These are phyloP conservation scores for Hirsutella rhossiliensis DNA, from an alignment of 2,329 filamentous ascomycete genomes.

Conservation along the genomic window DNA sequence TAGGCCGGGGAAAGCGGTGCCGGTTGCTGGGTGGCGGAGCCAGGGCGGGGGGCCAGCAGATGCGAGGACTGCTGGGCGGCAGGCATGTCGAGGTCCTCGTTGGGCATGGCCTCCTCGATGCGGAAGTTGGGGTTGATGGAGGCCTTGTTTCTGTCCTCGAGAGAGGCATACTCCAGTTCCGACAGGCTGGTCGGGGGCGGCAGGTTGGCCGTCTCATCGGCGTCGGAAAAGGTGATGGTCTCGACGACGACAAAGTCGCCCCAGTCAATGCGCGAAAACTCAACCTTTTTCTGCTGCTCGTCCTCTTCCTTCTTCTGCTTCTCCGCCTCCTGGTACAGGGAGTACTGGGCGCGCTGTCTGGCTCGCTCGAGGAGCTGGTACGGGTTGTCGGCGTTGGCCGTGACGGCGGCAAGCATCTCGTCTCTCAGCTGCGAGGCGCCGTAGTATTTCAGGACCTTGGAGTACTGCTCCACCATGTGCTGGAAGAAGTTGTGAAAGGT, in stretches of 20 bases:
- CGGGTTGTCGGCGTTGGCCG: conserved; percentile 65
- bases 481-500: conserved; percentile 95
- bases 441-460: conserved; percentile 60
- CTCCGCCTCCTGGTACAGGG: conserved; percentile 72
- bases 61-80: conserved; percentile 26
- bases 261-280: conserved; percentile 88
- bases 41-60: conserved; percentile 7
- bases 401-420: conserved; percentile 59
- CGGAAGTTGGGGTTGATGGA: conserved; percentile 72
- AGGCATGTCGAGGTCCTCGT: conserved; percentile 40
- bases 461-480: conserved; percentile 85
- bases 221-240: conserved; percentile 83
- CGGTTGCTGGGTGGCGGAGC: not conserved
- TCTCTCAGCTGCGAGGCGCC: conserved; percentile 57
- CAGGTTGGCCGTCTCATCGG: conserved; percentile 74
- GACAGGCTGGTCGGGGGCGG: conserved; percentile 81
- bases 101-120: conserved; percentile 92
- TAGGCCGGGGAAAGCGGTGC: not conserved
- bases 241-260: conserved; percentile 95
- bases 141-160: conserved; percentile 89
- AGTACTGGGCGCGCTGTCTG: conserved; percentile 77
- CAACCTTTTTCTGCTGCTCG: conserved; percentile 64
- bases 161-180: conserved; percentile 84
- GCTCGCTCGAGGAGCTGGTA: conserved; percentile 70
- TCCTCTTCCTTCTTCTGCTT: conserved; percentile 83